phyloP scores from a whole-genome alignment of 352 stramenopile species.

The Peronospora destructor region DNA sequence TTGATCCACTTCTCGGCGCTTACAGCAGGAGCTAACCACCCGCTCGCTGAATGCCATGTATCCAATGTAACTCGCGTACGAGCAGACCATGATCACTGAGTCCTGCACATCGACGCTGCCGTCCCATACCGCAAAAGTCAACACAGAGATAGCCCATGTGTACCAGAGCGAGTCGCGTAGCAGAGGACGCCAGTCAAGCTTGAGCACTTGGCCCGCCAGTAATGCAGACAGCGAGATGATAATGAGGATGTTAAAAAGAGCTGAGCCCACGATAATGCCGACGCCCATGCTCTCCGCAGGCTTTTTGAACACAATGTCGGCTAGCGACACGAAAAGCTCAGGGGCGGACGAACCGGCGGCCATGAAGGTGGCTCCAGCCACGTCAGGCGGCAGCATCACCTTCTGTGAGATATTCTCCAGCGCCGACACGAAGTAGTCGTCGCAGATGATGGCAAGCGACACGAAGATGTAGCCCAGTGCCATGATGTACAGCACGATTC shows the following conservation, averaged over 20 bases:
- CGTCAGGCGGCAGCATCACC: constrained; percentile 58
- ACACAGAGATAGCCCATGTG: constrained; percentile 43
- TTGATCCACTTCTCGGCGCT: constrained; percentile 31
- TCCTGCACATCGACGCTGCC: constrained; percentile 50
- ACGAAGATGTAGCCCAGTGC: constrained; percentile 75
- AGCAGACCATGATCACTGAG: constrained; percentile 57
- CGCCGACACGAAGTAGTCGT: constrained; percentile 83
- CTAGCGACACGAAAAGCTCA: constrained; percentile 73
- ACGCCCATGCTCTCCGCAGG: constrained; percentile 57
- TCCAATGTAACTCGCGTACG: constrained; percentile 59
- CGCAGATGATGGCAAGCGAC: constrained; percentile 81
- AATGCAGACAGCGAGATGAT: constrained; percentile 79
- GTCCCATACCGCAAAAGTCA: constrained; percentile 58
- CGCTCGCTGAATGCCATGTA: constrained; percentile 72
- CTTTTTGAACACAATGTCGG: constrained; percentile 73
- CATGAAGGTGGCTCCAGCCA: constrained; percentile 82
- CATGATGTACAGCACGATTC: constrained; percentile 55
- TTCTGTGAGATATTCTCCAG: constrained; percentile 72
- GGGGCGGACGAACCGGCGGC: constrained; percentile 73
- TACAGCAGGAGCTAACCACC: constrained; percentile 51
- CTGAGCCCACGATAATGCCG: constrained; percentile 80
- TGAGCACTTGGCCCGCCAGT: constrained; percentile 50
- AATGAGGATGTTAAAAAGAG: constrained; percentile 85
- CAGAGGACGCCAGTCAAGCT: constrained; percentile 70
- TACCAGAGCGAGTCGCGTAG: constrained; percentile 81